Percentiles rank a stretch among this genome's conserved stretches.
Conservation (phyloP, 768 basidiomycete species). For the Mycena rosella region DNA sequence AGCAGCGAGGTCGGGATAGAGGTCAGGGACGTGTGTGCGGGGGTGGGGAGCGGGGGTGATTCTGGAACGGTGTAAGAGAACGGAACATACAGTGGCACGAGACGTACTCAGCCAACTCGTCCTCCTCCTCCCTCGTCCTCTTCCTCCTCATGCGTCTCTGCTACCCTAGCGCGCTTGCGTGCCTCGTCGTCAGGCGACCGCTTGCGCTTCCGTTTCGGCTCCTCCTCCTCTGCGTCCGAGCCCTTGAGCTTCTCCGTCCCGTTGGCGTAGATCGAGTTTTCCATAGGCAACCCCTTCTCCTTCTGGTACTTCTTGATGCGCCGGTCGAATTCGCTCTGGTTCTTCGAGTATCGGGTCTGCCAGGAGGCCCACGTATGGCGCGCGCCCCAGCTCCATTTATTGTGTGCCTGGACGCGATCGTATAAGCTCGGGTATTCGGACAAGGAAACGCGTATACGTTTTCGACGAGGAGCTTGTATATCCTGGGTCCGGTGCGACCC, state of each 20-base stretch:
- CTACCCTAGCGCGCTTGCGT: constrained; percentile 1
- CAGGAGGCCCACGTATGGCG: constrained; percentile 71
- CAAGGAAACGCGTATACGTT: constrained; percentile 55
- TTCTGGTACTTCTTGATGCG: constrained; percentile 57
- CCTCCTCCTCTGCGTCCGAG: too few relatives aligned
- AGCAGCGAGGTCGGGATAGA: constrained; percentile 22
- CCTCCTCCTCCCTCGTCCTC: not conserved
- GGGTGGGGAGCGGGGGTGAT: not conserved
- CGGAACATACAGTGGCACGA: too few relatives aligned
- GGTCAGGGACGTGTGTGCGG: constrained; percentile 21
- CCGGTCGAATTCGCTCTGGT: constrained; percentile 55
- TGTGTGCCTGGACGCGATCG: constrained; percentile 48
- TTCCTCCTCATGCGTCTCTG: constrained; percentile 4
- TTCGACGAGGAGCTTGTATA: constrained; percentile 58
- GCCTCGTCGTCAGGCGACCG: not conserved
- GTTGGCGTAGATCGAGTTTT: constrained; percentile 13
- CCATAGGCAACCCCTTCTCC: constrained; percentile 39
- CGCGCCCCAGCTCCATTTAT: constrained; percentile 65
- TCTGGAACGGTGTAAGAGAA: not conserved
- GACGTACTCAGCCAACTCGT: not conserved
- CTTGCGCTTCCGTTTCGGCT: constrained; percentile 20
- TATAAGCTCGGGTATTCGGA: not conserved
- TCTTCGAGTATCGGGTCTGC: constrained; percentile 70
- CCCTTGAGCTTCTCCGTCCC: too few relatives aligned
- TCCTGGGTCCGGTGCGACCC: constrained; percentile 60